Conservation (phyloP, 2,329 filamentous ascomycete species). For the Alternaria sp. region DNA sequence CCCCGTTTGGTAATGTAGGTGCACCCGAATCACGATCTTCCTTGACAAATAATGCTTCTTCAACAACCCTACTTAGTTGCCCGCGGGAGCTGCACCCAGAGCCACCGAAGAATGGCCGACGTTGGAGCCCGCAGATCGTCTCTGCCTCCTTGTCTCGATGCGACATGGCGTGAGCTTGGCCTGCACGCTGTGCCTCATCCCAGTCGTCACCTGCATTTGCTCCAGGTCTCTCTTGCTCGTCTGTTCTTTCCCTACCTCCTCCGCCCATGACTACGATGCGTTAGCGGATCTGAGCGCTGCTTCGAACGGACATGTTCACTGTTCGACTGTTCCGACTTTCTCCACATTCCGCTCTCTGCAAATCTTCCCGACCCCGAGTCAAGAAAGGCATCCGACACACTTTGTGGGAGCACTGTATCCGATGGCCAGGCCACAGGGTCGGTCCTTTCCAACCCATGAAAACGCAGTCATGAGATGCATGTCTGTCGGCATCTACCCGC, state of each 20-base stretch:
- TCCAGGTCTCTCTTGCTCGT: constrained; percentile 18
- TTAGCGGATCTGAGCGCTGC: constrained; percentile 17
- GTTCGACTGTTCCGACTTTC: constrained; percentile 10
- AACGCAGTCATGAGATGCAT: constrained; percentile 4
- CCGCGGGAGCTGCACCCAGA: constrained; percentile 18
- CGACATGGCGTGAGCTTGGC: constrained; percentile 21
- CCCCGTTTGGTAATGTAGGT: neutral
- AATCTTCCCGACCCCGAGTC: constrained; percentile 4
- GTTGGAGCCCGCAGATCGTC: constrained; percentile 27
- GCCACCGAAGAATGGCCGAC: constrained; percentile 41
- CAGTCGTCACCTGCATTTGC: constrained; percentile 15
- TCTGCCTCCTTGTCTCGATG: constrained; percentile 21
- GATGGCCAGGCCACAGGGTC: constrained; percentile 1
- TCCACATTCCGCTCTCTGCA: constrained; percentile 5
- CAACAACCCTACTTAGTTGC: constrained; percentile 6
- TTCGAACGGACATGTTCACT: constrained; percentile 14
- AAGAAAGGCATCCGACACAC: constrained; percentile 3
- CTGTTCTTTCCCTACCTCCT: constrained; percentile 16
- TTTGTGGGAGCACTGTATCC: neutral
- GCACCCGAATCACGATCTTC: constrained; percentile 13
- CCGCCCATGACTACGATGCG: constrained; percentile 11
- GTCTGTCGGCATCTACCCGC: constrained; percentile 10
- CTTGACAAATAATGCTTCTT: constrained; percentile 22
- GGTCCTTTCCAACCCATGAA: constrained; percentile 3
- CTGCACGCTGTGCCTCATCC: constrained; percentile 10